A percentile compares a stretch with the other conserved stretches of the same genome.
phyloP scores from a whole-genome alignment of 495 filamentous ascomycete genomes.

The Glarea lozoyensis region DNA sequence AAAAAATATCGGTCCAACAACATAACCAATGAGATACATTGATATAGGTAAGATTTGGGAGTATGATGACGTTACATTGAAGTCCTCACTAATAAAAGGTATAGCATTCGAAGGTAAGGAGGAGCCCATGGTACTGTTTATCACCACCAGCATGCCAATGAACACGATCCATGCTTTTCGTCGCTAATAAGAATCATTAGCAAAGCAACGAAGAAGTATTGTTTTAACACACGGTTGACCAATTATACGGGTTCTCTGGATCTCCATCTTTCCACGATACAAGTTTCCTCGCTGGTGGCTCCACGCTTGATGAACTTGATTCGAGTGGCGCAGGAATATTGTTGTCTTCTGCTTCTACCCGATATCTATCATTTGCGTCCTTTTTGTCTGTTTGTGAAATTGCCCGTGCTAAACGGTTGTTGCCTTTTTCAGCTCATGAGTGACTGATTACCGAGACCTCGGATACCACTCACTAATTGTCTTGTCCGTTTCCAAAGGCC shows the following conservation, averaged over 20 bases:
- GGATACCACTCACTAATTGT: constrained; percentile 4
- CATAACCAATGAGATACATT: constrained; percentile 64
- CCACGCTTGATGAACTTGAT: constrained; percentile 14
- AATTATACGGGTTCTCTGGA: constrained; percentile 48
- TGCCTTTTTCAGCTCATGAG: constrained; percentile 2
- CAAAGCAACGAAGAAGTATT: too few species aligned
- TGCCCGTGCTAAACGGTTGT: constrained; percentile 10
- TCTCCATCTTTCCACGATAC: constrained; percentile 41
- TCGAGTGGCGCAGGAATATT: constrained; percentile 8
- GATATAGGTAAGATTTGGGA: constrained; percentile 65
- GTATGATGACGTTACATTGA: constrained; percentile 38
- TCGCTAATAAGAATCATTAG: constrained; percentile 18
- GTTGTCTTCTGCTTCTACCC: constrained; percentile 29
- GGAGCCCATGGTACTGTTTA: constrained; percentile 69
- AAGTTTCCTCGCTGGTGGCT: constrained; percentile 26
- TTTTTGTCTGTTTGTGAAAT: constrained; percentile 28
- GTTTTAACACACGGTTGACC: constrained; percentile 29
- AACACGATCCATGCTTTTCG: constrained; percentile 45
- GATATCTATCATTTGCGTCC: constrained; percentile 27
- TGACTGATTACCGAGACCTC: constrained; percentile 1
- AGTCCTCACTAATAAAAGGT: constrained; percentile 37
- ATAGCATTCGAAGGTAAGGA: constrained; percentile 49
- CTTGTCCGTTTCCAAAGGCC: constrained; percentile 2
- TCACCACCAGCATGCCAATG: constrained; percentile 50
- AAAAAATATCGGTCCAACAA: constrained; percentile 51